Evolutionary conservation across 371 early-diverging fungal genomes (phyloP).

Genomic region (Rhizomucor miehei): DNA sequence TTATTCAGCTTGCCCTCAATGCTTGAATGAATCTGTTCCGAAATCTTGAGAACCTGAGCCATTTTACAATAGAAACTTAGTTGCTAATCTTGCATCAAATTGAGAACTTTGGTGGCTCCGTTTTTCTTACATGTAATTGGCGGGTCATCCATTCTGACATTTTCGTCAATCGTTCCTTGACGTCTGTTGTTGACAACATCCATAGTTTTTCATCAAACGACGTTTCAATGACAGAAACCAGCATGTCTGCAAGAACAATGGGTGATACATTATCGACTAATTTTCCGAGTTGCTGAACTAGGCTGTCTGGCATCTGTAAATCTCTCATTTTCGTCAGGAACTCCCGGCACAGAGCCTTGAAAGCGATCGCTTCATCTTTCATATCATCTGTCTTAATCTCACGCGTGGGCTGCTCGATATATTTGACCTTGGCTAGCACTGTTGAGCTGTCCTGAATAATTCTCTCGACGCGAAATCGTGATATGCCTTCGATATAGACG

Average conservation of each 20-base stretch:
- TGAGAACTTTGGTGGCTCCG: too few species aligned
- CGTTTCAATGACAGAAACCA: slow-evolving; percentile 72
- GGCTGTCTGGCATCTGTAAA: slow-evolving; percentile 64
- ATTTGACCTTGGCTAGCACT: slow-evolving; percentile 30
- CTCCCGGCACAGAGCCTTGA: slow-evolving; percentile 60
- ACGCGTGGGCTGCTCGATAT: slow-evolving; percentile 13
- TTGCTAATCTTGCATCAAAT: too few species aligned
- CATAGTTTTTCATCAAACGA: slow-evolving; percentile 70
- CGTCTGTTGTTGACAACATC: slow-evolving; percentile 56
- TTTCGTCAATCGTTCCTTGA: slow-evolving; percentile 57
- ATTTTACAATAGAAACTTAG: too few species aligned
- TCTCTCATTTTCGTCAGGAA: slow-evolving; percentile 61
- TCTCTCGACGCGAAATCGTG: slow-evolving; percentile 30
- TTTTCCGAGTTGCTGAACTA: slow-evolving; percentile 62
- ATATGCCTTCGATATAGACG: slow-evolving; percentile 36
- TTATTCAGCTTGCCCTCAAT: slow-evolving; percentile 75
- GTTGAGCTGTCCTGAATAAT: slow-evolving; percentile 16
- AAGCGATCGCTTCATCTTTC: slow-evolving; percentile 55
- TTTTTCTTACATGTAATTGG: slow-evolving; percentile 60
- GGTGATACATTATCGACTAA: slow-evolving; percentile 65
- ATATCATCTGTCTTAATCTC: slow-evolving; percentile 22
- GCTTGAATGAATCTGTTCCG: slow-evolving; percentile 77
- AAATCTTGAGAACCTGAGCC: slow-evolving; percentile 75
- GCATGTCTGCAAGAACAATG: slow-evolving; percentile 67
- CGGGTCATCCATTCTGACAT: slow-evolving; percentile 68